phyloP scores from a whole-genome alignment of 495 filamentous ascomycete species.

The Daldinia grandis region DNA sequence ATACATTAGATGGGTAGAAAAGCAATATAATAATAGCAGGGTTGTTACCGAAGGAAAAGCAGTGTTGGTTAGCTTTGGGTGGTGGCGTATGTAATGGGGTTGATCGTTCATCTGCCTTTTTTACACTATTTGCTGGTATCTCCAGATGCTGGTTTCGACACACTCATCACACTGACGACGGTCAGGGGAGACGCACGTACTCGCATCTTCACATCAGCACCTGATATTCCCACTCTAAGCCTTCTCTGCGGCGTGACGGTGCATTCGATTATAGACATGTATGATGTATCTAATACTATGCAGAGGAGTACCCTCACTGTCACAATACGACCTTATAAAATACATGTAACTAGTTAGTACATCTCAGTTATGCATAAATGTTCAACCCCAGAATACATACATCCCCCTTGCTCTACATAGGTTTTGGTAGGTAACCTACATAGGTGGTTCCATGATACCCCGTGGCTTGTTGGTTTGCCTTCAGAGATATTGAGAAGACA shows the following conservation, averaged over 20 bases:
- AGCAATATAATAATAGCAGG: slow-evolving; percentile 36
- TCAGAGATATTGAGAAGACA: slow-evolving; percentile 3
- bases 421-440: too few relatives aligned
- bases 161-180: slow-evolving; percentile 5
- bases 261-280: slow-evolving; percentile 8
- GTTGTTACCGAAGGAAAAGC: slow-evolving; percentile 24
- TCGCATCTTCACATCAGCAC: slow-evolving; percentile 36
- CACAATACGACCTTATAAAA: slow-evolving; percentile 6
- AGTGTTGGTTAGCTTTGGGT: slow-evolving; percentile 32
- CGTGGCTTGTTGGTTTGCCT: slow-evolving; percentile 10
- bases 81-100: slow-evolving; percentile 24
- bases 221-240: slow-evolving; percentile 30
- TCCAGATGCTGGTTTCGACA: slow-evolving; percentile 21
- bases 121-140: slow-evolving; percentile 18
- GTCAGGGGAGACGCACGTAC: slow-evolving; percentile 38
- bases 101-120: slow-evolving; percentile 12
- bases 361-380: not conserved
- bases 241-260: slow-evolving; percentile 9
- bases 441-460: too few relatives aligned
- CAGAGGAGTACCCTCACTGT: not conserved
- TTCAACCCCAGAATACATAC: slow-evolving; percentile 4
- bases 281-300: slow-evolving; percentile 9
- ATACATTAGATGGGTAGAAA: too few relatives aligned
- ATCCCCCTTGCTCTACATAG: not conserved
- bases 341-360: not conserved